Conservation (phyloP, 495 filamentous ascomycete species). For the Lentithecium fluviatile region DNA sequence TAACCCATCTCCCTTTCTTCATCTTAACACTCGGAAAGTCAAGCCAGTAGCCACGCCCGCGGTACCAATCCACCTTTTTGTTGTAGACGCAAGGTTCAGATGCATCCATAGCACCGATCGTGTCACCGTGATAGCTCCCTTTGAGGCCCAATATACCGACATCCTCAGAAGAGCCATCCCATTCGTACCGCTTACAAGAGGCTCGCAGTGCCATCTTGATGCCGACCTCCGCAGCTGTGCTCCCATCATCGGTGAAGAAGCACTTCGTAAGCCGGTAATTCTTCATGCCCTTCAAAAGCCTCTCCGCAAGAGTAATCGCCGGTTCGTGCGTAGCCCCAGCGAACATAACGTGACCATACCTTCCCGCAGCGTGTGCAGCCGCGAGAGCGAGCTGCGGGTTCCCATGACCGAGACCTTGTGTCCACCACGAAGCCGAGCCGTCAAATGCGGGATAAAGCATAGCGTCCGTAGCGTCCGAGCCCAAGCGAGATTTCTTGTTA, state of each 20-base stretch:
- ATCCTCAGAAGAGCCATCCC: slow-evolving; percentile 54
- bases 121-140: slow-evolving; percentile 78
- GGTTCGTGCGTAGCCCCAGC: slow-evolving; percentile 70
- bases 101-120: slow-evolving; percentile 78
- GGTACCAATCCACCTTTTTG: slow-evolving; percentile 77
- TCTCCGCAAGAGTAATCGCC: slow-evolving; percentile 62
- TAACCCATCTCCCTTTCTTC: slow-evolving; percentile 60
- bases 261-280: slow-evolving; percentile 64
- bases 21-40: slow-evolving; percentile 69
- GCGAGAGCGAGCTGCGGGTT: slow-evolving; percentile 65
- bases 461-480: slow-evolving; percentile 6
- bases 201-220: slow-evolving; percentile 76
- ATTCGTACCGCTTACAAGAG: slow-evolving; percentile 60
- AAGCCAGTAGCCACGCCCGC: slow-evolving; percentile 71
- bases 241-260: slow-evolving; percentile 79
- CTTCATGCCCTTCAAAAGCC: slow-evolving; percentile 53
- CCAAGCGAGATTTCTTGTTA: slow-evolving; percentile 12
- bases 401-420: slow-evolving; percentile 75
- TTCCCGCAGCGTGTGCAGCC: slow-evolving; percentile 74
- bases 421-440: slow-evolving; percentile 83
- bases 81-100: slow-evolving; percentile 71
- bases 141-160: slow-evolving; percentile 68
- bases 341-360: slow-evolving; percentile 85
- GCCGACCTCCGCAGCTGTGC: slow-evolving; percentile 75
- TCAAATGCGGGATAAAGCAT: slow-evolving; percentile 66